phyloP scores from a whole-genome alignment of 2,329 filamentous ascomycete genomes.

The Colletotrichum sp. region DNA sequence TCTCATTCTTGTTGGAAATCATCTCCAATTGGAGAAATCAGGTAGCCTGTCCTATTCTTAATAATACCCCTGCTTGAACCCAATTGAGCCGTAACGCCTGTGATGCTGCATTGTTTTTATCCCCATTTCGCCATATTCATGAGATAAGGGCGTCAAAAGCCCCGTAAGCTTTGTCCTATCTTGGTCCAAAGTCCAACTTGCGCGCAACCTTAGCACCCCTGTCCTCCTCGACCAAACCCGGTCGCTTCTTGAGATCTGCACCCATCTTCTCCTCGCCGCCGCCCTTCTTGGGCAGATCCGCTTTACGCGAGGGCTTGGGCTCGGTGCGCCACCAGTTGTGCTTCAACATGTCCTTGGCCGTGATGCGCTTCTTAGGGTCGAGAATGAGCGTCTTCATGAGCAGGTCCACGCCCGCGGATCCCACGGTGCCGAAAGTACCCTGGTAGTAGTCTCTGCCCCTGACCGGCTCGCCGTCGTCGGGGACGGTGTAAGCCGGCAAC shows the following conservation, averaged over 20 bases:
- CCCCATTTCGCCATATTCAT: not conserved
- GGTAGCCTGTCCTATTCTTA: not conserved
- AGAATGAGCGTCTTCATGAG: conserved; percentile 84
- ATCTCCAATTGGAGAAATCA: not conserved
- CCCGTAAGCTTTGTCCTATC: conserved; percentile 28
- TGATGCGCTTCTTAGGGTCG: conserved; percentile 85
- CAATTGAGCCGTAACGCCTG: conserved; percentile 10
- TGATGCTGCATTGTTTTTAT: not conserved
- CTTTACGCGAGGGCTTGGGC: conserved; percentile 81
- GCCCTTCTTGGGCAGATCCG: conserved; percentile 80
- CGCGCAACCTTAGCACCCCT: conserved; percentile 79
- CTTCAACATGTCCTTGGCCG: conserved; percentile 76
- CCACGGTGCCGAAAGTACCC: conserved; percentile 78
- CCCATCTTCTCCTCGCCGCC: conserved; percentile 78
- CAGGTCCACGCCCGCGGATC: conserved; percentile 83
- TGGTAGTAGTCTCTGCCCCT: conserved; percentile 76
- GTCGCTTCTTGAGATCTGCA: conserved; percentile 79
- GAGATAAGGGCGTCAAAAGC: not conserved
- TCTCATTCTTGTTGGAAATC: not conserved
- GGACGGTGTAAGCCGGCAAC: conserved; percentile 80
- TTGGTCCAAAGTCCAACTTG: conserved; percentile 76
- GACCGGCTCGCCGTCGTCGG: conserved; percentile 63
- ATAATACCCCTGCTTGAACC: conserved; percentile 5
- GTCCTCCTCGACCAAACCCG: conserved; percentile 72
- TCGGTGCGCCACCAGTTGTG: conserved; percentile 88